Evolutionary conservation across 2,329 filamentous ascomycete genomes (phyloP).

Genomic region (Monosporascus sp.): DNA sequence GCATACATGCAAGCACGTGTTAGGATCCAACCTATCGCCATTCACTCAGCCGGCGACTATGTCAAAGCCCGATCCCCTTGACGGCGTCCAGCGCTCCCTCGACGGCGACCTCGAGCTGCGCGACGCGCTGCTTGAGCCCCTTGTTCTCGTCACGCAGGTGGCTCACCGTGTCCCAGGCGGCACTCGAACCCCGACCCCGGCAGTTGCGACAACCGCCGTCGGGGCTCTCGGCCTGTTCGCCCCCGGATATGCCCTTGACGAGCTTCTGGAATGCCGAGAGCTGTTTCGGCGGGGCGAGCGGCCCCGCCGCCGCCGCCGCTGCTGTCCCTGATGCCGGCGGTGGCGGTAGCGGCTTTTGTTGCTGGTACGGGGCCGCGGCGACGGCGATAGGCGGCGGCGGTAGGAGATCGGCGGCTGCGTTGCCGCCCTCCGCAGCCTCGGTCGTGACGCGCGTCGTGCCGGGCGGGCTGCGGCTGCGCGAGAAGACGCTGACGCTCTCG

Average conservation of each 20-base stretch:
- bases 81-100: conserved; percentile 56
- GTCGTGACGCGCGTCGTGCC: conserved; percentile 30
- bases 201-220: conserved; percentile 48
- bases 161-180: conserved; percentile 61
- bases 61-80: conserved; percentile 46
- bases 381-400: background rate
- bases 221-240: conserved; percentile 18
- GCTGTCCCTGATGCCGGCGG: conserved; percentile 6
- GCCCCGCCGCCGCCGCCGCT: conserved; percentile 1
- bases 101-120: conserved; percentile 53
- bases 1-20: background rate
- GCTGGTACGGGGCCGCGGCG: background rate
- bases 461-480: conserved; percentile 53
- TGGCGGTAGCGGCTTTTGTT: background rate
- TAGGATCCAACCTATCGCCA: too few relatives aligned
- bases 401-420: background rate
- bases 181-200: conserved; percentile 49
- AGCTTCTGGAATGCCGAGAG: conserved; percentile 44
- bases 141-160: conserved; percentile 57
- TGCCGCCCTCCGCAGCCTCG: conserved; percentile 2
- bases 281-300: conserved; percentile 23
- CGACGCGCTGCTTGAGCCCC: conserved; percentile 53
- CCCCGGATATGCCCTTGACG: conserved; percentile 38
- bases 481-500: conserved; percentile 58
- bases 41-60: background rate